Percentiles rank a stretch among this genome's conserved stretches.
phyloP scores from a whole-genome alignment of 2,329 filamentous ascomycete genomes.

The Diplocarpon mali region DNA sequence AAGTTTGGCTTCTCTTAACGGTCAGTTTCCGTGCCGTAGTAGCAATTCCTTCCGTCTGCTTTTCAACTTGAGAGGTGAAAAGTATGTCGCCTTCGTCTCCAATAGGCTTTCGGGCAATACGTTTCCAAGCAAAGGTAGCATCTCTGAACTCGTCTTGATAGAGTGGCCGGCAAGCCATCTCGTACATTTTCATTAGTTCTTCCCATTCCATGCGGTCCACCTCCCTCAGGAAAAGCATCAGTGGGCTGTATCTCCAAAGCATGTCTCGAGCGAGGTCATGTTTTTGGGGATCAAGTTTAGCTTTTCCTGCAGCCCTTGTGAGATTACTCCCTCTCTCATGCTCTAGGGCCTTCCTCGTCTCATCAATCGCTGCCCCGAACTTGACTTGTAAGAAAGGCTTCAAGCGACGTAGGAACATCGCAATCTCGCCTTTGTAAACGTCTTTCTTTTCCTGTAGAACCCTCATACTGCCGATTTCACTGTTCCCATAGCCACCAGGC shows the following conservation, averaged over 20 bases:
- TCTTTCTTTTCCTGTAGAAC: constrained; percentile 92
- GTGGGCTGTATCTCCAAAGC: constrained; percentile 78
- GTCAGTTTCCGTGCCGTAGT: constrained; percentile 79
- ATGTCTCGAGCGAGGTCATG: constrained; percentile 61
- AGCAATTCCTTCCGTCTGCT: constrained; percentile 69
- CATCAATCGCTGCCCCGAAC: constrained; percentile 64
- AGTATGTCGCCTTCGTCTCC: constrained; percentile 73
- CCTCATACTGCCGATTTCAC: constrained; percentile 66
- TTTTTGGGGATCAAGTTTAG: constrained; percentile 58
- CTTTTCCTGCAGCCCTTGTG: constrained; percentile 34
- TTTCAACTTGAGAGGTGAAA: constrained; percentile 77
- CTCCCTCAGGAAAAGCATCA: constrained; percentile 82
- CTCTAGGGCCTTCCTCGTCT: constrained; percentile 52
- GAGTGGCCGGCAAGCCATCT: constrained; percentile 61
- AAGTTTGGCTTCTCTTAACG: constrained; percentile 84
- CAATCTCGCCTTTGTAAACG: constrained; percentile 68
- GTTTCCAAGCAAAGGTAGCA: constrained; percentile 68
- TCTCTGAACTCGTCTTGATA: constrained; percentile 78
- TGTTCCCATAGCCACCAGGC: constrained; percentile 36
- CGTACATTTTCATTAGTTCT: constrained; percentile 67
- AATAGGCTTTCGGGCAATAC: constrained; percentile 60
- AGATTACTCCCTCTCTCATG: constrained; percentile 39
- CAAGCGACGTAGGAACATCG: constrained; percentile 65
- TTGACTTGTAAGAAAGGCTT: constrained; percentile 72
- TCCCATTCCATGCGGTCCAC: constrained; percentile 76